Percentiles rank a stretch among this genome's conserved stretches.
These are phyloP conservation scores for Ilyonectria destructans DNA, from an alignment of 2,329 filamentous ascomycete species.

Conservation along the genomic window DNA sequence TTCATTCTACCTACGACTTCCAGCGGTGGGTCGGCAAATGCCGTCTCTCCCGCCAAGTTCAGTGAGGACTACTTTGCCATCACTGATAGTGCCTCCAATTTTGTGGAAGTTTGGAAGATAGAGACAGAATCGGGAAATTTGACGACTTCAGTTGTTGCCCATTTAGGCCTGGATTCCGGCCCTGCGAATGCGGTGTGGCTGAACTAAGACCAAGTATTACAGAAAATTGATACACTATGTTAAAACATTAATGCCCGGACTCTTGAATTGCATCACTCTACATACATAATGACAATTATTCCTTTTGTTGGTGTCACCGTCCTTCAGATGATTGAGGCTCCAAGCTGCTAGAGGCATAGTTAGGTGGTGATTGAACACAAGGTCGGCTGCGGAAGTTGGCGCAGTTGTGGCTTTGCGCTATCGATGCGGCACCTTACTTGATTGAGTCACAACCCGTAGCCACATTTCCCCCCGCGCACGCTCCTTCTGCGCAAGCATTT, in stretches of 20 bases:
- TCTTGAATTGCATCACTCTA: not conserved
- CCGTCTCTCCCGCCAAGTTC: conserved; percentile 29
- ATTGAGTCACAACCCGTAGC: too few species aligned
- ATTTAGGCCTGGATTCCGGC: conserved; percentile 9
- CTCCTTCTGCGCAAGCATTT: too few species aligned
- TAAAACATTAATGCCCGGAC: not conserved
- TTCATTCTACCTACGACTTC: conserved; percentile 27
- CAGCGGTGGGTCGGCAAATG: conserved; percentile 33
- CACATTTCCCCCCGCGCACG: too few species aligned
- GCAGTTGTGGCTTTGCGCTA: too few species aligned
- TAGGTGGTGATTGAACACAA: too few species aligned
- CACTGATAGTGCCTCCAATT: conserved; percentile 30
- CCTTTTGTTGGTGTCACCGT: too few species aligned
- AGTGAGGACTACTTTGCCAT: conserved; percentile 35
- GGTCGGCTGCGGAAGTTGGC: too few species aligned
- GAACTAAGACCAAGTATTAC: not conserved
- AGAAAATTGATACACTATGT: not conserved
- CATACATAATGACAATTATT: not conserved
- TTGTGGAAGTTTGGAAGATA: conserved; percentile 27
- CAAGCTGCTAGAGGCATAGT: too few species aligned
- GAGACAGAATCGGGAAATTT: not conserved
- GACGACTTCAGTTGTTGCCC: conserved; percentile 9
- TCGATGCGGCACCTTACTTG: too few species aligned
- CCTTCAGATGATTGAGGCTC: too few species aligned
- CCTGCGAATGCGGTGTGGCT: conserved; percentile 27